Percentiles rank a stretch among this genome's conserved stretches.
phyloP scores from a whole-genome alignment of 2,329 filamentous ascomycete genomes.

The Diaporthe ilicicola region DNA sequence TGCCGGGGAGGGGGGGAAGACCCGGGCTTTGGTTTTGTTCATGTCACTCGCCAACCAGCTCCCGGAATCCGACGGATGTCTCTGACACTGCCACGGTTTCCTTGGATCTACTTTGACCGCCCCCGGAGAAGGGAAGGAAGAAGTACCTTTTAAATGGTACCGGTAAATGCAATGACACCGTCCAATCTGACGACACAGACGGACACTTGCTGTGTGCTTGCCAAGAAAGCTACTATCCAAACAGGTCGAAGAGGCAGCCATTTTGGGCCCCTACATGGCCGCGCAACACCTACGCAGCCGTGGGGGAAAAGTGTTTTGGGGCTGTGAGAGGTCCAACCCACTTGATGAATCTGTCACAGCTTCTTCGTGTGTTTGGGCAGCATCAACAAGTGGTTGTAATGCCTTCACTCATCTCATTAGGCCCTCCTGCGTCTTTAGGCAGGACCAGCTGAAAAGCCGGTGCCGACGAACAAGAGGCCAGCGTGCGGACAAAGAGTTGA shows the following conservation, averaged over 20 bases:
- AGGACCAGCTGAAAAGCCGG: constrained; percentile 16
- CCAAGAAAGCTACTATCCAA: constrained; percentile 17
- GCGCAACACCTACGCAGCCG: constrained; percentile 10
- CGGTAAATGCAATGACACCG: background rate
- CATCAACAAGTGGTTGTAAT: background rate
- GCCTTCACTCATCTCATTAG: background rate
- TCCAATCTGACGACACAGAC: constrained; percentile 17
- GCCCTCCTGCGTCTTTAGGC: background rate
- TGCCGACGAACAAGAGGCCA: background rate
- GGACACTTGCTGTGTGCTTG: constrained; percentile 1
- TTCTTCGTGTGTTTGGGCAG: constrained; percentile 15
- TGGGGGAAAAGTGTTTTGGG: constrained; percentile 5
- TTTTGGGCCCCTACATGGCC: constrained; percentile 3
- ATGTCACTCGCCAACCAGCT: background rate
- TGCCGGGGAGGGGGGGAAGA: background rate
- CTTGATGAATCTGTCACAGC: background rate
- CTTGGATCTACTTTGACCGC: constrained; percentile 11
- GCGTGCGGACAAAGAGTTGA: background rate
- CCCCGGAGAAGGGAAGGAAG: background rate
- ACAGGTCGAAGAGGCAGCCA: constrained; percentile 10
- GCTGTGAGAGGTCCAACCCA: constrained; percentile 15
- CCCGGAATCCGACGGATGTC: background rate
- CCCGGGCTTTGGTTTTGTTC: background rate
- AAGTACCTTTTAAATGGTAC: background rate
- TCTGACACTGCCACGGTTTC: constrained; percentile 11